These are phyloP conservation scores for Trichoderma sp. DNA, from an alignment of 2,329 filamentous ascomycete species.

Conservation along the genomic window DNA sequence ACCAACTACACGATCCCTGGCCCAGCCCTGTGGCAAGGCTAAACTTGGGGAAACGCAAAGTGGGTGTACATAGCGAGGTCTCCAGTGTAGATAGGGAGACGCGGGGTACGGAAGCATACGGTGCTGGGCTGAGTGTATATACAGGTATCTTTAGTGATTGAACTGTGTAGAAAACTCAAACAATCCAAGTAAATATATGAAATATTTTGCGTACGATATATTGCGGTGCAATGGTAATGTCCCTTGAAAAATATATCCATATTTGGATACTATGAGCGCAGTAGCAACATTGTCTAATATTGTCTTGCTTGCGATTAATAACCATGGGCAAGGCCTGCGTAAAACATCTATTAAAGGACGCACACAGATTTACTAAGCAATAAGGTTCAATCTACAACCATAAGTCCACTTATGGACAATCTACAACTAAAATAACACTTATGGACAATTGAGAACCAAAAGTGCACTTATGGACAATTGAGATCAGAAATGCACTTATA, in stretches of 20 bases:
- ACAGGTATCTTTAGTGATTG: not conserved
- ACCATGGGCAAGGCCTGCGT: not conserved
- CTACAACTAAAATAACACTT: too few relatives aligned
- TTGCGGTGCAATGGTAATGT: not conserved
- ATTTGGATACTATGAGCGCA: not conserved
- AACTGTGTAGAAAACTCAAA: not conserved
- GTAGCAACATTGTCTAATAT: not conserved
- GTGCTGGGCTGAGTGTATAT: not conserved
- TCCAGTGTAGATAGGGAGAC: not conserved
- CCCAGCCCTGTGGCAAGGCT: constrained; percentile 26
- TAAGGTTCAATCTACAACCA: not conserved
- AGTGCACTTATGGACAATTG: not conserved
- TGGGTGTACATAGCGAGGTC: not conserved
- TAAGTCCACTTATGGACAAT: not conserved
- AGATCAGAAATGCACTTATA: not conserved
- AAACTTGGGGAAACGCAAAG: not conserved
- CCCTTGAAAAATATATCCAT: not conserved
- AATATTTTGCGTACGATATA: not conserved
- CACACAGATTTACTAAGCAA: too few relatives aligned
- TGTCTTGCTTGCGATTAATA: not conserved
- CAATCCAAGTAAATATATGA: not conserved
- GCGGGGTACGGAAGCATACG: not conserved
- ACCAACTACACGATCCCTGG: constrained; percentile 35
- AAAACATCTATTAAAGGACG: not conserved
- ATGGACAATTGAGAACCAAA: not conserved